These are phyloP conservation scores for Trichosporon sp. DNA, from an alignment of 1,284 basidiomycete species.

Conservation along the genomic window DNA sequence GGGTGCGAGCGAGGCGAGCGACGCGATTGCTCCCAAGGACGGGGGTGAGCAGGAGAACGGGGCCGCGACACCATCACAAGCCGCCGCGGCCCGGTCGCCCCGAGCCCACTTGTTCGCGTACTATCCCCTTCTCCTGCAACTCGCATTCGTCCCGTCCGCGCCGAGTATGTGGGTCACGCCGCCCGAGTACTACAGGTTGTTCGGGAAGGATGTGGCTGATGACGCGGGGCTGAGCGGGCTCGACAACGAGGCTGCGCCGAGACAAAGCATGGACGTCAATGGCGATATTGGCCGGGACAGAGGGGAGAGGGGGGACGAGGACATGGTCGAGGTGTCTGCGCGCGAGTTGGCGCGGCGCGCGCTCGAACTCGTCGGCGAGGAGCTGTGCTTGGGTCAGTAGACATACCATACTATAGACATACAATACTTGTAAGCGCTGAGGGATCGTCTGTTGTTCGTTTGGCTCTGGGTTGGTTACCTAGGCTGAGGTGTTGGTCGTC, in stretches of 20 bases:
- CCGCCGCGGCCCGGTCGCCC: conserved; percentile 65
- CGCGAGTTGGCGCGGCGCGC: conserved; percentile 69
- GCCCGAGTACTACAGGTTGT: conserved; percentile 41
- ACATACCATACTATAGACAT: neutral
- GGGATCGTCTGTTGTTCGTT: too few species aligned
- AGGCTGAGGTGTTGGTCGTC: too few species aligned
- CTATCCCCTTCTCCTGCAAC: conserved; percentile 74
- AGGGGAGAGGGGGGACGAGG: conserved; percentile 38
- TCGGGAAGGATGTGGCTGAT: conserved; percentile 25
- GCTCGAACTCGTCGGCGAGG: conserved; percentile 70
- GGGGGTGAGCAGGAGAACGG: too few species aligned
- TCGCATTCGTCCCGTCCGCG: conserved; percentile 68
- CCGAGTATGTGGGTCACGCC: conserved; percentile 68
- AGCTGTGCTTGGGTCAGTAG: conserved; percentile 38
- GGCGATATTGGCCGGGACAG: conserved; percentile 25
- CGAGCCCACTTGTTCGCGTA: conserved; percentile 82
- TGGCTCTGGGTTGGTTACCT: too few species aligned
- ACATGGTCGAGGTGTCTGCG: conserved; percentile 65
- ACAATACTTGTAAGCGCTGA: neutral
- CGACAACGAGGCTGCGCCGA: neutral
- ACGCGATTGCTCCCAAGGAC: too few species aligned
- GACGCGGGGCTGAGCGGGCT: neutral
- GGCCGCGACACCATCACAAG: conserved; percentile 30
- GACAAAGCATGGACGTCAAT: neutral
- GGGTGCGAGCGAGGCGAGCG: conserved; percentile 61